phyloP scores from a whole-genome alignment of 495 filamentous ascomycete genomes.

The Penicillium subrubescens region DNA sequence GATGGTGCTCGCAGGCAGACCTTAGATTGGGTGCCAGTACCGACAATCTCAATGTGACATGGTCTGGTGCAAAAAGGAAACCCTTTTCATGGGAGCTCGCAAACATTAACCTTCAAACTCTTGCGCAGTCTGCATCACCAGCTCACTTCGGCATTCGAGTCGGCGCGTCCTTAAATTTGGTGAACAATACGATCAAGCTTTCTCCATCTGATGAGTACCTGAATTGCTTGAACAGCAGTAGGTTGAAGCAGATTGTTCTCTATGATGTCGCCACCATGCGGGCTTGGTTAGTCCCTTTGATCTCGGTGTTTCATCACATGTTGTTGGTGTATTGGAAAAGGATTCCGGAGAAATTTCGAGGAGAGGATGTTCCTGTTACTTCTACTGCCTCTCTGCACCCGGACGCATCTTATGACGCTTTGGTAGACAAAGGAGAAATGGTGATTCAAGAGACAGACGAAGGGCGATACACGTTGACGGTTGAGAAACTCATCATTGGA shows the following conservation, averaged over 20 bases:
- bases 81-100: slow-evolving; percentile 9
- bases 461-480: background rate
- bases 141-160: slow-evolving; percentile 6
- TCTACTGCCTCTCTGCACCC: background rate
- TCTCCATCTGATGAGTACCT: slow-evolving; percentile 12
- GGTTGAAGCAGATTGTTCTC: slow-evolving; percentile 6
- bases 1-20: slow-evolving; percentile 12
- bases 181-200: slow-evolving; percentile 3
- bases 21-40: slow-evolving; percentile 5
- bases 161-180: background rate
- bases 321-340: slow-evolving; percentile 8
- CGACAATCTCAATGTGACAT: slow-evolving; percentile 6
- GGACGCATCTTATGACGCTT: background rate
- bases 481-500: slow-evolving; percentile 9
- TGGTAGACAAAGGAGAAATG: background rate
- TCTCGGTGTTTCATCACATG: slow-evolving; percentile 18
- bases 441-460: background rate
- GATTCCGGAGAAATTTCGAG: background rate
- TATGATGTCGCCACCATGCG: slow-evolving; percentile 12
- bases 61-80: slow-evolving; percentile 11
- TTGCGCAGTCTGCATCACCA: slow-evolving; percentile 13
- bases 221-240: slow-evolving; percentile 10
- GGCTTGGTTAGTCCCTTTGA: slow-evolving; percentile 18
- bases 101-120: slow-evolving; percentile 11
- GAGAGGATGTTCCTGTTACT: background rate